phyloP scores from a whole-genome alignment of 306 rosid genomes.

The barrel medic (Medicago truncatula) region MtrunA17r5.0-ANR NC_053044.1:50813501-50814000 shows the following conservation, averaged over 20 bases:
- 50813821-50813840: conserved; percentile 85
- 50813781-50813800: conserved; percentile 70
- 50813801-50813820: conserved; percentile 76
- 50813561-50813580: too few relatives aligned
- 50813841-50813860: conserved; percentile 47
- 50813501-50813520: too few relatives aligned
- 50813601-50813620: too few relatives aligned
- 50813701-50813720: conserved; percentile 54
- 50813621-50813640: too few relatives aligned
- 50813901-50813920: conserved; percentile 75
- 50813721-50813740: conserved; percentile 56
- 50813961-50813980: conserved; percentile 32
- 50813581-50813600: too few relatives aligned
- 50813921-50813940: conserved; percentile 95
- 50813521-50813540: too few relatives aligned
- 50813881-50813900: conserved; percentile 83
- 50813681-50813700: conserved; percentile 65
- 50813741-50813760: conserved; percentile 74
- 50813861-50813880: conserved; percentile 47
- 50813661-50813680: conserved; percentile 42
- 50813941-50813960: conserved; percentile 62
- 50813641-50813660: too few relatives aligned
- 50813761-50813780: conserved; percentile 82
- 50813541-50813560: too few relatives aligned
- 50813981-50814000: conserved; percentile 44